Evolutionary conservation across 2,329 filamentous ascomycete genomes (phyloP), one percentile per base, ranked within the genome.

Genomic region (Pleurostoma richardsiae): DNA sequence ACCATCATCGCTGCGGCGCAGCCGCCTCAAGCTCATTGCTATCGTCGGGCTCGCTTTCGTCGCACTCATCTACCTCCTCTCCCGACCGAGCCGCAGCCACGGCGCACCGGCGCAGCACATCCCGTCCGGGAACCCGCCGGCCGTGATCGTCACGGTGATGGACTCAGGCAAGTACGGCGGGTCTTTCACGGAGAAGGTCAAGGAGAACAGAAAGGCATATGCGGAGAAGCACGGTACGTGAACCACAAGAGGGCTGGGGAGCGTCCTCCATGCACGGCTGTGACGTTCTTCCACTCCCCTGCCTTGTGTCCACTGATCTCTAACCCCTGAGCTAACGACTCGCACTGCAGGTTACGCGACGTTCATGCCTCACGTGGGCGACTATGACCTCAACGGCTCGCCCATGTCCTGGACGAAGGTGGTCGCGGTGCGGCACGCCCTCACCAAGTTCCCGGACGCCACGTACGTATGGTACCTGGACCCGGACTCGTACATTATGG

Each of bases 391-490:
- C 30, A 66, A 73, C 49, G 76, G 77, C 48, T 67, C 79, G 44
- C 74, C 84, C 54, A 49, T 64, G 45, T 82, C 82, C 41, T 95
- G 88, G 88, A 76, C 88, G 39, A 83, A 87, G 57, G 79, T 97
- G 45, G 88, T 92, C 50, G 88, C 92, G 6, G 75, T 95, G 61
- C 86, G 94, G 50, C 92, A 99, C 65, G 92, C 92, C 42, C 82
- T 97, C 69, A 83, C 89, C 5, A 77, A 83, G 41, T 85, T 85
- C 61, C 89, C 91, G 4, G 79, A 90, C 56, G 83, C 81, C 51
- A 83, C 79, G 42, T 96, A 85, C 64, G 79, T 97, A 63, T 97
- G 92, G 85, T 90, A 86, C 62, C 82, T 99, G 11, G 88, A 92
- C 50, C 80, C 88, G 56, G 83, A 94, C 58, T 81, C 90, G 6